Evolutionary conservation across 345 rosid species (phyloP).

Genomic region (Cardamine resedifolia): DNA sequence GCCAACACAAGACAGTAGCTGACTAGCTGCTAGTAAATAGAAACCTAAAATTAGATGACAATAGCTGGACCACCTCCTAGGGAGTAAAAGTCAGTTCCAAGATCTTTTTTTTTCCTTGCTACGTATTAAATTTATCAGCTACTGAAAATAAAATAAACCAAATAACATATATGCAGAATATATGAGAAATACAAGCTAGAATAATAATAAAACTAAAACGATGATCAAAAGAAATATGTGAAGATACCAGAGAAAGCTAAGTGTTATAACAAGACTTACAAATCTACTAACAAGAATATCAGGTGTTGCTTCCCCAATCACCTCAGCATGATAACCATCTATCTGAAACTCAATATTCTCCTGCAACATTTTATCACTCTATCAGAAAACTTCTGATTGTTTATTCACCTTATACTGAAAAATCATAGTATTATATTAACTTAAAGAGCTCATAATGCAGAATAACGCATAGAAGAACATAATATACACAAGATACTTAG

Average conservation of each 20-base stretch:
- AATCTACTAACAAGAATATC: constrained; percentile 81
- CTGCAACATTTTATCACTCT: constrained; percentile 40
- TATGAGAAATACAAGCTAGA: constrained; percentile 7
- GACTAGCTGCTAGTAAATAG: not conserved
- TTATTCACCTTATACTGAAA: not conserved
- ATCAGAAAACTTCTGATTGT: constrained; percentile 1
- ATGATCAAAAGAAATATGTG: constrained; percentile 11
- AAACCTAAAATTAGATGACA: not conserved
- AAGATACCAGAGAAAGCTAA: not conserved
- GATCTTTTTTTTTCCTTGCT: not conserved
- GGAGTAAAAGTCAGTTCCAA: constrained; percentile 7
- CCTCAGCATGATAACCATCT: constrained; percentile 85
- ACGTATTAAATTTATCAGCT: not conserved
- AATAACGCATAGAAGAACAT: not conserved
- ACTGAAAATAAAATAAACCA: not conserved
- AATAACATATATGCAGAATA: not conserved
- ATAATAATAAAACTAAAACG: not conserved
- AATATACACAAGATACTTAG: not conserved
- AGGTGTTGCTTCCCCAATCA: constrained; percentile 86
- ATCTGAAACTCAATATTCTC: constrained; percentile 57
- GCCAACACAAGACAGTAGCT: not conserved
- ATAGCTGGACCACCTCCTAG: not conserved
- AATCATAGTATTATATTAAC: constrained; percentile 2
- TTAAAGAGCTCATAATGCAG: not conserved
- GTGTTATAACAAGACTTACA: constrained; percentile 54